A percentile compares a stretch with the other conserved stretches of the same genome.
Evolutionary conservation across 2,329 filamentous ascomycete genomes (phyloP).

Genomic region (Akanthomyces lecanii): DNA sequence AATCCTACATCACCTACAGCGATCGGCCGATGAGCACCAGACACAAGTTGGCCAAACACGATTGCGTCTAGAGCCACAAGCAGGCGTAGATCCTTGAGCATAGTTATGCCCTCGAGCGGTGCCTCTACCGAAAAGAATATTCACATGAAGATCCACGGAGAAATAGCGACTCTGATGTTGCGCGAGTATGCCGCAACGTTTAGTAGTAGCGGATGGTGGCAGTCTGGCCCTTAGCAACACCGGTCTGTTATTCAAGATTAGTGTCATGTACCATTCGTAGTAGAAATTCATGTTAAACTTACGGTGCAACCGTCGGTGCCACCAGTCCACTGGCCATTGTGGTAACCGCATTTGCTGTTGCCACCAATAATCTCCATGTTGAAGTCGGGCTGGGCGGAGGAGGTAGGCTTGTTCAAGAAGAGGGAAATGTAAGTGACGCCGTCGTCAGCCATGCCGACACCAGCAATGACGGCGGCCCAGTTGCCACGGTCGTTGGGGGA

Average conservation of each 20-base stretch:
- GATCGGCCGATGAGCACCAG: background rate
- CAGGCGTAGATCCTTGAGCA: background rate
- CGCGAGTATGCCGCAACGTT: conserved; percentile 4
- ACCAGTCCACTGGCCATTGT: conserved; percentile 58
- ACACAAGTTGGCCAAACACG: background rate
- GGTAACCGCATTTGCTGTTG: conserved; percentile 57
- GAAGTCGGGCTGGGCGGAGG: conserved; percentile 65
- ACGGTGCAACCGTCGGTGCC: conserved; percentile 72
- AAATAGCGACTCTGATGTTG: conserved; percentile 21
- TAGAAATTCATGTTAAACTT: conserved; percentile 40
- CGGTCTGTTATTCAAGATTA: conserved; percentile 36
- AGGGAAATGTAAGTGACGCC: conserved; percentile 75
- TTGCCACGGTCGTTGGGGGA: conserved; percentile 63
- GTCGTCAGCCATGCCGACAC: conserved; percentile 63
- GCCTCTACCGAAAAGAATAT: conserved; percentile 13
- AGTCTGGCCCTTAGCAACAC: conserved; percentile 36
- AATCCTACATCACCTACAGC: background rate
- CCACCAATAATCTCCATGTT: conserved; percentile 74
- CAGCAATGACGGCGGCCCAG: conserved; percentile 82
- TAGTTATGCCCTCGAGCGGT: background rate
- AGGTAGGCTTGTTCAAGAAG: conserved; percentile 79
- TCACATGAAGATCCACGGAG: conserved; percentile 25
- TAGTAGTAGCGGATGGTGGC: conserved; percentile 44
- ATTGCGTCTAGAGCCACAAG: background rate
- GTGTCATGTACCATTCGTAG: conserved; percentile 4